Evolutionary conservation across 768 basidiomycete species (phyloP), one percentile per base, ranked within the genome.

Genomic region (Kondoa malvinella): DNA sequence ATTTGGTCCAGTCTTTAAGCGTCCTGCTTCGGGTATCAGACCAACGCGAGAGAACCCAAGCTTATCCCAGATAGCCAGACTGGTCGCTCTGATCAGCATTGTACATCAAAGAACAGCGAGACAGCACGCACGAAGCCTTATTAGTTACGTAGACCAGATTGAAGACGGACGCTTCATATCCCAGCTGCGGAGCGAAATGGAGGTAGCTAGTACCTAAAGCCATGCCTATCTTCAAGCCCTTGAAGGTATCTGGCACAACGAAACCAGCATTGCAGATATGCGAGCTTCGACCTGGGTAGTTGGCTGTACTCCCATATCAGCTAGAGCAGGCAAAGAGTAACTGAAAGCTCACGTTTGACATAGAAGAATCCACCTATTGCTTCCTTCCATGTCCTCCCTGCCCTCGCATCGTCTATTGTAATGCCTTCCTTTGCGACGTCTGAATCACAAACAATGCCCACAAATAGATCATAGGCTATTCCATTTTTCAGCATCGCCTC

Each of bases 221-320:
- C 56, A 78, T 77, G 21, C 91, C 92, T 73, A 86, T 83, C 32
- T 86, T 85, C 34, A 79, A 77, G 1, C 84, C 84, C 29, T 89
- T 82, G 33, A 85, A 83, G 0, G 73, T 73, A 3, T 82, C 80
- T 26, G 86, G 83, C 4, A 92, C 74, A 58, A 94, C 80, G 77
- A 95, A 95, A 1, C 92, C 92, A 2, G 83, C 90, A 73, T 94
- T 95, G 78, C 89, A 90, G 69, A 87, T 87, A 86, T 89, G 71
- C 15, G 31, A 67, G 40, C 57, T 56, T 66, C 68, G 27, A 25
- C 68, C 68, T 8, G 68, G 68, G 32, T 69, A 69, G 34, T 69
- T 69, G 4, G 77, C 77, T 70, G 77, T 77, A 0, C 74, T 76
- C 59, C 30, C 30, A 32, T 66, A 68, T 26, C 67, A 68, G n/a